Conservation (phyloP, 2,329 filamentous ascomycete species). For the Sclerotinia nivalis region DNA sequence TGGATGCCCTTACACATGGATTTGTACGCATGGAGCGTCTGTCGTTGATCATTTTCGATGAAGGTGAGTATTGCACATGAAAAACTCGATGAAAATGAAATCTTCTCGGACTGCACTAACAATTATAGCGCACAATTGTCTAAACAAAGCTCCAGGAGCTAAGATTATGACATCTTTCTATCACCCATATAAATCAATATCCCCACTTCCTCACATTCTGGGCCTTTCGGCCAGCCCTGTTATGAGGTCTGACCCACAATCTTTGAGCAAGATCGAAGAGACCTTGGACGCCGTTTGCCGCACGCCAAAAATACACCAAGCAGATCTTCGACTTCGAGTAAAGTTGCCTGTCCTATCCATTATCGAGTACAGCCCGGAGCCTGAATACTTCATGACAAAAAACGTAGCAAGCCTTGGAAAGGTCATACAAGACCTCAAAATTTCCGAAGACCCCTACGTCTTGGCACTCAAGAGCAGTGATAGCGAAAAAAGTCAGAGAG, state of each 20-base stretch:
- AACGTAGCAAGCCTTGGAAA: constrained; percentile 31
- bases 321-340: constrained; percentile 46
- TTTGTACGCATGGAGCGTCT: constrained; percentile 59
- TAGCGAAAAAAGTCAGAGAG: constrained; percentile 45
- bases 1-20: constrained; percentile 61
- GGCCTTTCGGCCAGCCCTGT: constrained; percentile 41
- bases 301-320: constrained; percentile 56
- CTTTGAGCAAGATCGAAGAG: constrained; percentile 46
- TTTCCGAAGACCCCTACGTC: constrained; percentile 62
- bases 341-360: constrained; percentile 36
- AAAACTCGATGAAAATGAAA: not conserved
- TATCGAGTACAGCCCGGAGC: constrained; percentile 26
- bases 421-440: constrained; percentile 49
- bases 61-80: constrained; percentile 49
- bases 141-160: constrained; percentile 37
- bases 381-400: constrained; percentile 23
- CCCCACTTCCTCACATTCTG: constrained; percentile 37
- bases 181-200: constrained; percentile 31
- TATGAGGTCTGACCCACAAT: constrained; percentile 37
- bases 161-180: constrained; percentile 41
- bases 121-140: constrained; percentile 40
- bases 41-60: constrained; percentile 64
- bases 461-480: constrained; percentile 48
- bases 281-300: constrained; percentile 58
- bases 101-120: constrained; percentile 2